These are phyloP conservation scores for Acanthochlamys bracteata DNA, from an alignment of 106 monocot genomes.

Conservation along the genomic window DNA sequence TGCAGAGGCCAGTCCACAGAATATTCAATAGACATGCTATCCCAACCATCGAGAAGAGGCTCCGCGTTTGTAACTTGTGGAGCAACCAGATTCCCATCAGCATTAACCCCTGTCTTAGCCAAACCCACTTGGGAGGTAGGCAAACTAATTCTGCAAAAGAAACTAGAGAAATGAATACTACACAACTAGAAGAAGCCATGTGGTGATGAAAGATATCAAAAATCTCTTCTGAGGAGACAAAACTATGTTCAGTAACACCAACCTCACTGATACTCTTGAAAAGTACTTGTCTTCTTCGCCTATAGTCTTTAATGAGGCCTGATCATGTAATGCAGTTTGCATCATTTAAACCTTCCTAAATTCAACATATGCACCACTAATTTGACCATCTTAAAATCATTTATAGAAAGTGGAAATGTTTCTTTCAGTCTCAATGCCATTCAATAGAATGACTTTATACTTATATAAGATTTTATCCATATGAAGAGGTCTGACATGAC, in stretches of 20 bases:
- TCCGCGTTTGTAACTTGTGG: constrained; percentile 43
- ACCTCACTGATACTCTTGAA: constrained; percentile 86
- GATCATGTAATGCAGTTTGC: constrained; percentile 16
- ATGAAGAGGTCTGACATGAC: too few relatives aligned
- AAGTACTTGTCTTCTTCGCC: constrained; percentile 97
- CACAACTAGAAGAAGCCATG: too few relatives aligned
- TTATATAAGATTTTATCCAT: too few relatives aligned
- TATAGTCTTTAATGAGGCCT: constrained; percentile 95
- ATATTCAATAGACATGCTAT: constrained; percentile 90
- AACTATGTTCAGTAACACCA: too few relatives aligned
- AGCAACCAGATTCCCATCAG: constrained; percentile 23
- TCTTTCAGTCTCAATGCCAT: too few relatives aligned
- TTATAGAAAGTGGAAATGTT: too few relatives aligned
- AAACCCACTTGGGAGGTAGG: constrained; percentile 36
- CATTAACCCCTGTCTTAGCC: constrained; percentile 19
- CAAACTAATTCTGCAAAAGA: constrained; percentile 33
- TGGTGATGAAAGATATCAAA: too few relatives aligned
- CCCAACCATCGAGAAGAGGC: constrained; percentile 81
- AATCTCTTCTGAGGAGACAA: too few relatives aligned
- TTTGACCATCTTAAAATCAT: too few relatives aligned
- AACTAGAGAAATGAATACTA: background rate
- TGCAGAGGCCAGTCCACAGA: constrained; percentile 87
- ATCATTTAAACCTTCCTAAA: background rate
- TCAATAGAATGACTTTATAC: too few relatives aligned
- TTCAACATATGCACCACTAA: too few relatives aligned